phyloP scores from a whole-genome alignment of 306 rosid species.

The Citrullus mucosospermus region DNA sequence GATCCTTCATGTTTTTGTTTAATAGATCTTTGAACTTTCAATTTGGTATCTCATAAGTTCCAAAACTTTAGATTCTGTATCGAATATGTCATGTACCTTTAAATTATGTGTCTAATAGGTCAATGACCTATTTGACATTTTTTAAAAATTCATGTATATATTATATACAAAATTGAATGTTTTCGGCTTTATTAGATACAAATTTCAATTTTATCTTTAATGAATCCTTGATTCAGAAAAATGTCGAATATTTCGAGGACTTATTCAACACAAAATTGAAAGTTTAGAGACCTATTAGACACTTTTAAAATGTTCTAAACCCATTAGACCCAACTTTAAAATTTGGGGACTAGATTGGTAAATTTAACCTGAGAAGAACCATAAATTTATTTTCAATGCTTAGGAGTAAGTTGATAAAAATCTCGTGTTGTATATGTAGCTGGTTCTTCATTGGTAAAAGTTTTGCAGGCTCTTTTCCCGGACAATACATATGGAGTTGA shows the following conservation, averaged over 20 bases:
- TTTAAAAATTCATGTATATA: no score
- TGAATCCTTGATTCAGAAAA: no score
- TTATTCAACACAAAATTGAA: neutral
- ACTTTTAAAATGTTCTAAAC: neutral
- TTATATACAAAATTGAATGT: no score
- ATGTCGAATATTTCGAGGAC: no score
- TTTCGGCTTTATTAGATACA: no score
- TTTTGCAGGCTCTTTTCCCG: slow-evolving; percentile 81
- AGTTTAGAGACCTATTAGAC: neutral
- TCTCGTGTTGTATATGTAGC: neutral
- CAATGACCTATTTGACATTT: neutral
- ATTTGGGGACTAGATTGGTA: neutral
- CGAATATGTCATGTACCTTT: neutral
- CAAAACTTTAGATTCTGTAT: neutral
- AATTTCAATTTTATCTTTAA: no score
- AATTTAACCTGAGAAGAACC: neutral
- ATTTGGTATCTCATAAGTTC: neutral
- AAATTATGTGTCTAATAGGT: neutral
- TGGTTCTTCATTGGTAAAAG: neutral
- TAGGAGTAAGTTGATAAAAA: neutral
- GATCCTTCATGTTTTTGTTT: no score
- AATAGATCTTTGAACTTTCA: neutral
- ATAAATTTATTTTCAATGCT: neutral
- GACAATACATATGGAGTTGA: slow-evolving; percentile 92
- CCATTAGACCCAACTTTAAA: neutral